Evolutionary conservation across 2,329 filamentous ascomycete genomes (phyloP), one percentile per base, ranked within the genome.

Genomic region (Monilinia fructigena): DNA sequence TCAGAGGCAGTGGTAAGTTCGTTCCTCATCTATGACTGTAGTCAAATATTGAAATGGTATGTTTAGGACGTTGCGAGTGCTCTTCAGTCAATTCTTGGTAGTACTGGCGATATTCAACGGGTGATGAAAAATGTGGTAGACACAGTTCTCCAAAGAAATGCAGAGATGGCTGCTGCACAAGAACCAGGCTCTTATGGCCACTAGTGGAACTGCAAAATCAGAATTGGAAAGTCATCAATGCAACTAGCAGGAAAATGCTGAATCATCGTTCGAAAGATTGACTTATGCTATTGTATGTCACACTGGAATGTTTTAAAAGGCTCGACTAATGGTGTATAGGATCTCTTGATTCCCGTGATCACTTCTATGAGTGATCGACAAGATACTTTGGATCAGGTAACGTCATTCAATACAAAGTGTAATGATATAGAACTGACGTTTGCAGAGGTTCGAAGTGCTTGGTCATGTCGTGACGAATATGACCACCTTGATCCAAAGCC

Each of bases 101-200:
- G 66, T 55, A 58, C 66, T 58, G 58, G 54, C 14, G 71, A 72
- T 35, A 62, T 72, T 18, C 61, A 71, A 26, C 67, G 66, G 11
- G 64, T 67, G 31, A 59, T 71, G n/a, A 67, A 69, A 38, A 65
- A 55, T 38, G 52, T 68, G 10, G 68, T 70, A 23, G 60, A 70
- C 23, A 68, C 67, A n/a, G 66, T 64, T 11, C 31, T 65, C 16
- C 67, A 71, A 47, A 68, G 70, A 11, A 73, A 72, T 65, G 71
- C 72, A 18, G 71, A 75, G 60, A 73, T 76, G 66, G 73, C 72
- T 45, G 70, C 72, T 40, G 66, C 68, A 8, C 72, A 74, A 63
- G 72, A 73, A 54, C 66, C 66, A 72, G n/a, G 71, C 74, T 31
- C 58, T 75, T 28, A 67, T 66, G 11, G 63, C 68, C 8, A 67